phyloP scores from a whole-genome alignment of 169 alveolate genomes.

The Eimeria acervulina region DNA sequence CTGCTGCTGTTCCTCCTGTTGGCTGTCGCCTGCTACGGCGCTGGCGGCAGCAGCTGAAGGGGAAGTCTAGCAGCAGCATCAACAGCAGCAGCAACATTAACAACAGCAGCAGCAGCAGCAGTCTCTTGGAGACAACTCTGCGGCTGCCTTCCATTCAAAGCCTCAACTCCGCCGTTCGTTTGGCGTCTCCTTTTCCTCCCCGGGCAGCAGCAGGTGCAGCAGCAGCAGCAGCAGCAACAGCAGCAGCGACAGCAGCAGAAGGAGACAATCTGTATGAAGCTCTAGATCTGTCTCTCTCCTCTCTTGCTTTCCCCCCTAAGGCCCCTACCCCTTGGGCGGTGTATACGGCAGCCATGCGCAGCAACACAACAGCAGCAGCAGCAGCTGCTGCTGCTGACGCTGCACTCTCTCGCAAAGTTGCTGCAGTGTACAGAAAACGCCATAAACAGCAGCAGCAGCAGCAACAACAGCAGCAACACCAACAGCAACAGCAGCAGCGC shows the following conservation, averaged over 20 bases:
- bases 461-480: no score
- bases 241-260: neutral
- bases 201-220: constrained; percentile 5
- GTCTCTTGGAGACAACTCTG: constrained; percentile 1
- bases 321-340: neutral
- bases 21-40: constrained; percentile 15
- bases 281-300: constrained; percentile 22
- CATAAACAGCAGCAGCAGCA: no score
- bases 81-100: constrained; percentile 35
- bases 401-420: neutral
- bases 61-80: neutral
- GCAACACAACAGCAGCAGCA: constrained; percentile 16
- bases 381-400: constrained; percentile 35
- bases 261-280: neutral
- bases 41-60: neutral
- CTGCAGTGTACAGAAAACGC: neutral
- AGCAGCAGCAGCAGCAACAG: constrained; percentile 31
- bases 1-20: constrained; percentile 1
- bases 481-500: no score
- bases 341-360: constrained; percentile 1
- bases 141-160: constrained; percentile 39
- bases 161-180: neutral
- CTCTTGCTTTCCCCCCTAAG: neutral
- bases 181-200: neutral
- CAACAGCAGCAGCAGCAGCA: constrained; percentile 45